Evolutionary conservation across 1,139 yeast genomes (phyloP).

Genomic region (Suhomyces taliae): DNA sequence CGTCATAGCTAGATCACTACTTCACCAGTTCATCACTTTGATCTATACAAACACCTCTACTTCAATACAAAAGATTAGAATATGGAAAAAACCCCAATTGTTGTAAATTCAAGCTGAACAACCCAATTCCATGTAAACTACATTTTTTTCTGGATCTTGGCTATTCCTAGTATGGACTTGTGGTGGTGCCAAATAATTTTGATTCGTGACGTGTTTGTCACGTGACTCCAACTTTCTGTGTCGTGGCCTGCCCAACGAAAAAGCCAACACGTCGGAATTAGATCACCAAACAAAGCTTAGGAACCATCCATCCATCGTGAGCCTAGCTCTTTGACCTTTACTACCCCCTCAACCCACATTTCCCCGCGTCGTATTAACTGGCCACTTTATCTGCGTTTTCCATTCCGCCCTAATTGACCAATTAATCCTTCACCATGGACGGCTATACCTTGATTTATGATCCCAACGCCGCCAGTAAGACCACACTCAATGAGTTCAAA

Average conservation of each 20-base stretch:
- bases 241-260: background rate
- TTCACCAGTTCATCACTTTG: too few species aligned
- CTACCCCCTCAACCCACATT: background rate
- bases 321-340: background rate
- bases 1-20: too few species aligned
- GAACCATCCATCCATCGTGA: background rate
- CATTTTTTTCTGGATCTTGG: too few species aligned
- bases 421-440: slow-evolving; percentile 5
- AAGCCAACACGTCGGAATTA: slow-evolving; percentile 13
- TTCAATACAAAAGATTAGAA: too few species aligned
- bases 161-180: too few species aligned
- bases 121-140: too few species aligned
- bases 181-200: too few species aligned
- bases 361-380: background rate
- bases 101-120: too few species aligned
- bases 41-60: too few species aligned
- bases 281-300: slow-evolving; percentile 4
- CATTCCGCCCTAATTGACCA: background rate
- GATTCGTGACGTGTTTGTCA: background rate
- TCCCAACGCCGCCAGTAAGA: slow-evolving; percentile 69
- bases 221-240: background rate
- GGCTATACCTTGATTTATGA: slow-evolving; percentile 78
- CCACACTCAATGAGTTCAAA: slow-evolving; percentile 75
- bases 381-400: background rate
- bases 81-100: too few species aligned